Conservation (phyloP, 2,329 filamentous ascomycete species). For the Nothomitra cinnamomea region DNA sequence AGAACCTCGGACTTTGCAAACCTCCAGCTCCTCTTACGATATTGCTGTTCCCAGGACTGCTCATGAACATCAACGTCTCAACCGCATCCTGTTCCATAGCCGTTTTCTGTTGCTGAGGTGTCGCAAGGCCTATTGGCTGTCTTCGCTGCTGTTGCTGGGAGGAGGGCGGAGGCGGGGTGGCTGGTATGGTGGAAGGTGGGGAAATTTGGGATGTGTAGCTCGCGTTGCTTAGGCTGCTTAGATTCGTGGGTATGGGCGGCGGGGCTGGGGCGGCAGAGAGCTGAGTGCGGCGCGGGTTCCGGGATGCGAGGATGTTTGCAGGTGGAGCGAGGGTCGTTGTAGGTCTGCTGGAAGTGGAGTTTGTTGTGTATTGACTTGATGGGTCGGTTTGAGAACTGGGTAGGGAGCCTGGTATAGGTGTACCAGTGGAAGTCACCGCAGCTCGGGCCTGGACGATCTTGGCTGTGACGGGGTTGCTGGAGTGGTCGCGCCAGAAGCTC, state of each 20-base stretch:
- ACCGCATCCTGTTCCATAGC: constrained; percentile 59
- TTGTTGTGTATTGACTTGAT: neutral
- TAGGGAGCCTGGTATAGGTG: too few species aligned
- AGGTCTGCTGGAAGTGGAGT: neutral
- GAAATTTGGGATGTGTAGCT: neutral
- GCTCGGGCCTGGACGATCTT: constrained; percentile 14
- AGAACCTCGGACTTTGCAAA: too few species aligned
- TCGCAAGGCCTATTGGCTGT: too few species aligned
- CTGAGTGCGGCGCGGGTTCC: constrained; percentile 4
- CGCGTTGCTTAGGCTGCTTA: constrained; percentile 1
- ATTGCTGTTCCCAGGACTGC: constrained; percentile 34
- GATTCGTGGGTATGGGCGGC: neutral
- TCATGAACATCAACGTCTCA: constrained; percentile 67
- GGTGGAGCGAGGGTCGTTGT: constrained; percentile 3
- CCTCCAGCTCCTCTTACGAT: too few species aligned
- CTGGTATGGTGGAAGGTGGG: constrained; percentile 20
- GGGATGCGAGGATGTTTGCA: constrained; percentile 5
- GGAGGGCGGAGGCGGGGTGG: constrained; percentile 25
- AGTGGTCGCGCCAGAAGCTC: constrained; percentile 29
- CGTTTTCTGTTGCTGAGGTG: constrained; percentile 9
- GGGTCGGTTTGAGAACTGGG: neutral
- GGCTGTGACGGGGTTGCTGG: constrained; percentile 15
- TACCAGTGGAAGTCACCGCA: constrained; percentile 29
- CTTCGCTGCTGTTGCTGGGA: constrained; percentile 13
- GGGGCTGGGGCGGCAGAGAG: neutral